Conservation (phyloP, 805 yeast genomes). For the Candida caryicola region DNA sequence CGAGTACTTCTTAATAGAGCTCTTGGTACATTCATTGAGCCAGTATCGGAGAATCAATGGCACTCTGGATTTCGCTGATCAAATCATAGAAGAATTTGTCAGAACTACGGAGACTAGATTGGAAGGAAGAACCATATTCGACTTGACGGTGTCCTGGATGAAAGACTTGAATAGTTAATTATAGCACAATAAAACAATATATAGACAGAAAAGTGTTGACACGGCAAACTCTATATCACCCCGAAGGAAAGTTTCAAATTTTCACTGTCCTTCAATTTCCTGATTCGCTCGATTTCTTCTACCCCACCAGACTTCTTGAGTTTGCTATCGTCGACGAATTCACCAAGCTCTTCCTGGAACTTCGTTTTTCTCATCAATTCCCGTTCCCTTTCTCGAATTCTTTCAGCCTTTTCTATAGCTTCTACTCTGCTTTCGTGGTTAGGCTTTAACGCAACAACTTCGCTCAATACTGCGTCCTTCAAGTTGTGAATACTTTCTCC, state of each 20-base stretch:
- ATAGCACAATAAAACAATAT: no score
- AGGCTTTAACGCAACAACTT: slow-evolving; percentile 76
- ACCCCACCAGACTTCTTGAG: slow-evolving; percentile 85
- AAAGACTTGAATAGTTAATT: slow-evolving; percentile 1
- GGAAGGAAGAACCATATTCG: neutral
- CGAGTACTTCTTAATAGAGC: slow-evolving; percentile 12
- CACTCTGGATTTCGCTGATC: slow-evolving; percentile 1
- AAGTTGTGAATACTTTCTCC: slow-evolving; percentile 57
- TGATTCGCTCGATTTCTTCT: slow-evolving; percentile 73
- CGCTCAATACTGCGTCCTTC: slow-evolving; percentile 75
- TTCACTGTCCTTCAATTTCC: slow-evolving; percentile 67
- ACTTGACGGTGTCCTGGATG: slow-evolving; percentile 6
- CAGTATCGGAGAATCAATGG: slow-evolving; percentile 14
- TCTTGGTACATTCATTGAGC: slow-evolving; percentile 12
- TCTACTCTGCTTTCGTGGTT: slow-evolving; percentile 82
- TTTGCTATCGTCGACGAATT: slow-evolving; percentile 74
- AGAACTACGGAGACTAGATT: slow-evolving; percentile 1
- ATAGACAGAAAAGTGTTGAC: neutral
- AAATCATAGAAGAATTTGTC: slow-evolving; percentile 10
- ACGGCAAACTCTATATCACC: slow-evolving; percentile 15
- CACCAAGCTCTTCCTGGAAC: slow-evolving; percentile 82
- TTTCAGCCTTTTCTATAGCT: slow-evolving; percentile 87
- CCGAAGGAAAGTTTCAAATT: slow-evolving; percentile 53
- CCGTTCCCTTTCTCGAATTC: slow-evolving; percentile 67
- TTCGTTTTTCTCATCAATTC: slow-evolving; percentile 54